Percentiles rank a stretch among this genome's conserved stretches.
Conservation (phyloP, 805 yeast genomes). For the Isabelozyma rhagii region DNA sequence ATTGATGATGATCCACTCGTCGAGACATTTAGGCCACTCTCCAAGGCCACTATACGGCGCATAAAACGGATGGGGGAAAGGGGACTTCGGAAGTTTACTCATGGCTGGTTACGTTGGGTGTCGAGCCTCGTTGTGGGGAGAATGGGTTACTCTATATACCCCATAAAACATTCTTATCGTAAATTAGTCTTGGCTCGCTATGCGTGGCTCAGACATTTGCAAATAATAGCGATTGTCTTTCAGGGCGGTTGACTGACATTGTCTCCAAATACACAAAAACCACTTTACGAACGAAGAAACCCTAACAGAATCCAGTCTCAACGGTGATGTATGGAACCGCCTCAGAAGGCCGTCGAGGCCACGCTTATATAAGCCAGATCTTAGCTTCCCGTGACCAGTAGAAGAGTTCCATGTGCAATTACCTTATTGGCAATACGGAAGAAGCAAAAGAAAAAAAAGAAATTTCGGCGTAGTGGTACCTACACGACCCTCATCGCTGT, state of each 20-base stretch:
- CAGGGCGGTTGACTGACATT: background rate
- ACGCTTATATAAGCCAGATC: too few relatives aligned
- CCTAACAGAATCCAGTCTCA: too few relatives aligned
- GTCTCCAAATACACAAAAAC: background rate
- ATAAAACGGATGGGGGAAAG: background rate
- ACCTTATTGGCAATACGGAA: too few relatives aligned
- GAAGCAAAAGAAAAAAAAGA: background rate
- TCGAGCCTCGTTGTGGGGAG: too few relatives aligned
- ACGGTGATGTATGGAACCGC: too few relatives aligned
- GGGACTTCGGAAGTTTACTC: background rate
- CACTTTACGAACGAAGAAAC: too few relatives aligned
- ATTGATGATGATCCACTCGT: conserved; percentile 14
- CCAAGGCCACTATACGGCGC: conserved; percentile 1
- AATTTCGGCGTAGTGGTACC: background rate
- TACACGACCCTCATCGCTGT: background rate
- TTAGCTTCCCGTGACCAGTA: too few relatives aligned
- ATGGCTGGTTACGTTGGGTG: background rate
- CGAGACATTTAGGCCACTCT: conserved; percentile 8
- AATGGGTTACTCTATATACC: too few relatives aligned
- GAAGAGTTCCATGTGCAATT: too few relatives aligned
- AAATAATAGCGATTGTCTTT: background rate
- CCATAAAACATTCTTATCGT: background rate
- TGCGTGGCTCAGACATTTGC: background rate
- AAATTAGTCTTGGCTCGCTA: background rate
- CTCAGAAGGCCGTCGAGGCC: too few relatives aligned